Base-by-base conservation (phyloP, 73 alveolate species). In the Effrenium voratum region DNA sequence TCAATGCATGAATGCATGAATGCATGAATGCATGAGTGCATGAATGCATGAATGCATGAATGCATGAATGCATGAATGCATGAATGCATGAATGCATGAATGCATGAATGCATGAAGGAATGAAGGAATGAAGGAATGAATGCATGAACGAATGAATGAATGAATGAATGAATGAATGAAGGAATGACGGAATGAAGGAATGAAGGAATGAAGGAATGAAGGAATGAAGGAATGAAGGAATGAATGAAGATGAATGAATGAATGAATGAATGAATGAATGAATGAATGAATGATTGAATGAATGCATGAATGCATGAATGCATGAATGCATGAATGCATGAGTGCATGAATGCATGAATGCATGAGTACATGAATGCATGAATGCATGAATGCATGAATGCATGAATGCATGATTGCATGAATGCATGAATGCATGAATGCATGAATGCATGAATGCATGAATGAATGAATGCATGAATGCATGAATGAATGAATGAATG, bases 21-120 rank as follows among this genome's bases (percentile, higher is more conserved):
- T 52, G 66, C 66, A 52, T 52, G 66, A 52, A 52, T 52, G 66
- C 66, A 52, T 52, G 66, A 52, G 19, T 52, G 66, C 66, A 52
- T 52, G 66, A 52, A 52, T 52, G 66, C 66, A 52, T 52, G 66
- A 66, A 66, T 66, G 80, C 80, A 66, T 66, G 80, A 66, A 66
- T 66, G 80, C 80, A 66, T 66, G 80, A 66, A 66, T 66, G 80
- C 80, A 66, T 66, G 79, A 66, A 66, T 66, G 79, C 10, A 66
- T 5, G 79, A 66, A 66, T 66, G 79, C 6, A 66, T 12, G 79
- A 66, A 66, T 66, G 79, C 6, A 66, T 66, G 79, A 66, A 66
- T 12, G 79, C 6, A 66, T 66, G 79, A 66, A 66, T 12, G 79
- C 6, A 66, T 66, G 79, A 66, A 66, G 34, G 79, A 66, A 66